Evolutionary conservation across 2,329 filamentous ascomycete species (phyloP).

Genomic region (Penicillium sp.): DNA sequence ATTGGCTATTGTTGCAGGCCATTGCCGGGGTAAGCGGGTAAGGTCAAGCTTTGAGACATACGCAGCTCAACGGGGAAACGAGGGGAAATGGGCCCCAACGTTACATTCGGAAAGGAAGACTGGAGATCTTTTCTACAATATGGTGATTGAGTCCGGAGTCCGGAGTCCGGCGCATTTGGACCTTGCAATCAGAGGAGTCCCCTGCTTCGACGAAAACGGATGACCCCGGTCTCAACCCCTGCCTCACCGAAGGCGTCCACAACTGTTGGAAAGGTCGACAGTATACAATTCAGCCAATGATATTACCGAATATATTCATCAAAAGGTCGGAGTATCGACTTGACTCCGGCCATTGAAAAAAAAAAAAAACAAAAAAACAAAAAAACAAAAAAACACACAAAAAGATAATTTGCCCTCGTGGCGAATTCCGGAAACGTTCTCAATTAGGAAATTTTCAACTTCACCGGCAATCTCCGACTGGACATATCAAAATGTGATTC

Average conservation of each 20-base stretch:
- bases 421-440: slow-evolving; percentile 1
- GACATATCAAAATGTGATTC: slow-evolving; percentile 7
- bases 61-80: slow-evolving; percentile 4
- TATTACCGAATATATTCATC: slow-evolving; percentile 1
- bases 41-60: neutral
- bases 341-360: neutral
- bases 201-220: neutral
- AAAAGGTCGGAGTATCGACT: neutral
- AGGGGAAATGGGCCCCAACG: slow-evolving; percentile 17
- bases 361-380: neutral
- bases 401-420: neutral
- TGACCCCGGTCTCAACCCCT: neutral
- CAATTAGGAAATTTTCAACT: slow-evolving; percentile 7
- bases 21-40: slow-evolving; percentile 14
- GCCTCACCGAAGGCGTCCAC: neutral
- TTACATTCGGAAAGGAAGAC: slow-evolving; percentile 9
- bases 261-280: neutral
- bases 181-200: neutral
- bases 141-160: neutral
- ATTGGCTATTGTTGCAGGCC: slow-evolving; percentile 6
- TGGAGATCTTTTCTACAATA: neutral
- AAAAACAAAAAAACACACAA: neutral
- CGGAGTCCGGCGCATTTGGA: neutral
- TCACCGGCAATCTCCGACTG: slow-evolving; percentile 18
- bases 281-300: neutral